Evolutionary conservation across 768 basidiomycete species (phyloP).

Genomic region (Favolaschia claudopus): DNA sequence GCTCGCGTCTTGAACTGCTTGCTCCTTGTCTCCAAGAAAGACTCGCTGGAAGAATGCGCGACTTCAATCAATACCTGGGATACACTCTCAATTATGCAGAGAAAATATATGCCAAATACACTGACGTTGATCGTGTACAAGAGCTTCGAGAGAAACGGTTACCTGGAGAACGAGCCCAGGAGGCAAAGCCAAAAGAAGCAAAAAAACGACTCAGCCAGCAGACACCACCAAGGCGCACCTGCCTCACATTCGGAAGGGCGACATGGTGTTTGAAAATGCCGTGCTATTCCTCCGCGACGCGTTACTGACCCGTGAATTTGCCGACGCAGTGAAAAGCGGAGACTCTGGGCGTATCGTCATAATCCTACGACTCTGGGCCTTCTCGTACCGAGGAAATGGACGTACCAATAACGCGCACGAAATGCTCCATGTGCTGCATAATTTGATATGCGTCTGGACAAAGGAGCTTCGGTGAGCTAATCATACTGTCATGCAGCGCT

Average conservation of each 20-base stretch:
- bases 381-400: conserved; percentile 31
- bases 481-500: no score
- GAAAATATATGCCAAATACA: conserved; percentile 4
- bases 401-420: conserved; percentile 37
- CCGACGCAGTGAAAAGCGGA: conserved; percentile 35
- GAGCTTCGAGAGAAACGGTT: conserved; percentile 10
- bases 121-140: conserved; percentile 12
- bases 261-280: conserved; percentile 33
- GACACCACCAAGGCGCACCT: not conserved
- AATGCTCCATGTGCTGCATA: conserved; percentile 33
- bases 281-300: conserved; percentile 35
- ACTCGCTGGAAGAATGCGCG: conserved; percentile 12
- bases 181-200: not conserved
- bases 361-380: conserved; percentile 28
- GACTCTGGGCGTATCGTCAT: conserved; percentile 35
- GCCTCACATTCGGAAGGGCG: conserved; percentile 11
- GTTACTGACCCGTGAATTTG: conserved; percentile 30
- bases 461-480: no score
- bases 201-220: not conserved
- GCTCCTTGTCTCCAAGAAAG: conserved; percentile 16
- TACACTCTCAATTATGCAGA: not conserved
- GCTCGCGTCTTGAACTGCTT: conserved; percentile 34
- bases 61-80: not conserved
- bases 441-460: no score
- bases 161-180: not conserved